phyloP scores from a whole-genome alignment of 805 yeast genomes.

The Ogataea nakhonphanomensis region DNA sequence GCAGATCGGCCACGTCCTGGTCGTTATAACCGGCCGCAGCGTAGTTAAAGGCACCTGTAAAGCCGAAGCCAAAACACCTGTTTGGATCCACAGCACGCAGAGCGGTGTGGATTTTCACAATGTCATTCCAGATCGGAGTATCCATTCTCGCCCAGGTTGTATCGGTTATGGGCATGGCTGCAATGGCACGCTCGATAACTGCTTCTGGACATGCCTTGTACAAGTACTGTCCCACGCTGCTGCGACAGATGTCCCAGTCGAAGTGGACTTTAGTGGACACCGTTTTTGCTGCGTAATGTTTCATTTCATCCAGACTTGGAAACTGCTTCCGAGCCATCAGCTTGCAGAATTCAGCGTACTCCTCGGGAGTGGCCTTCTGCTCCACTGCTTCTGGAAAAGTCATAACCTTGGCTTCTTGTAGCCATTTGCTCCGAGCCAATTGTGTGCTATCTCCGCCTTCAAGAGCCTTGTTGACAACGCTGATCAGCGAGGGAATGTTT shows the following conservation, averaged over 20 bases:
- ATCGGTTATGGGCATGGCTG: constrained; percentile 58
- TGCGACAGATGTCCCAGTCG: constrained; percentile 60
- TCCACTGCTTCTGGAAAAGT: constrained; percentile 53
- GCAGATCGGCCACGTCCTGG: constrained; percentile 43
- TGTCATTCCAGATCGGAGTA: constrained; percentile 51
- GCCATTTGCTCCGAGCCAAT: constrained; percentile 45
- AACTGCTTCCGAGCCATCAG: constrained; percentile 13
- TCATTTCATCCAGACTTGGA: constrained; percentile 23
- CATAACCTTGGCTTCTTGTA: constrained; percentile 35
- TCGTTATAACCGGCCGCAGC: constrained; percentile 51
- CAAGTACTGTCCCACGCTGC: constrained; percentile 55
- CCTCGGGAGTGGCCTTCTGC: constrained; percentile 25
- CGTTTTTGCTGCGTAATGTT: constrained; percentile 15
- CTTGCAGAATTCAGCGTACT: constrained; percentile 10
- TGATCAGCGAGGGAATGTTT: constrained; percentile 41
- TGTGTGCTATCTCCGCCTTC: constrained; percentile 33
- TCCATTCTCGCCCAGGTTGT: constrained; percentile 62
- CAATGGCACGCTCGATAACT: constrained; percentile 51
- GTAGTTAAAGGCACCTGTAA: constrained; percentile 64
- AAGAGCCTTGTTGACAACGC: constrained; percentile 43
- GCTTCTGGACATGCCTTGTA: constrained; percentile 47
- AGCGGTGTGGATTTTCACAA: constrained; percentile 42
- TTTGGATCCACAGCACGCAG: constrained; percentile 48
- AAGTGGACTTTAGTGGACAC: constrained; percentile 38
- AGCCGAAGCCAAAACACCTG: constrained; percentile 56